Evolutionary conservation across 1,284 basidiomycete species (phyloP), one percentile per base, ranked within the genome.

Genomic region (Ceratobasidium papillatum): DNA sequence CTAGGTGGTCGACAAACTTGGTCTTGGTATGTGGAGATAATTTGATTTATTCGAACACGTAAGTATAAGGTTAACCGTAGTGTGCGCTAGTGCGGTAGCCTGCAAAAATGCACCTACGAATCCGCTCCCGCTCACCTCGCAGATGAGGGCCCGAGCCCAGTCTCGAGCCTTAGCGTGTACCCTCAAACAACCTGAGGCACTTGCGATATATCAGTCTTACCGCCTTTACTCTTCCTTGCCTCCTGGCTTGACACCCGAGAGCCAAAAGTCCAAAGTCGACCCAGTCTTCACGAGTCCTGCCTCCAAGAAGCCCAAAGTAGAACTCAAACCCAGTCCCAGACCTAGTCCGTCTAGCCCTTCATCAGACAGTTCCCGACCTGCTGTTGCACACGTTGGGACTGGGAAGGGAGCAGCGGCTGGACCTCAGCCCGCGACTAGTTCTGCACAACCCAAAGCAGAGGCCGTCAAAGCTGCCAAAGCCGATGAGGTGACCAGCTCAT

Each of bases 261-360:
- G 38, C 9, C 68, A 34, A 27, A 27, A 38, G 17, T 36, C 43
- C 17, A 41, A 61, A 45, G 27, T 61, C 25, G 68, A 72, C 19
- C 68, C 68, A 17, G 58, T 72, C 17, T 72, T 72, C 43, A 22
- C 68, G 17, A 38, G 27, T n/a, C 9, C 56, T 5, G 45, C 34
- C 47, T 34, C 68, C 54, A 72, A 56, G 27, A 72, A 72, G 45
- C 56, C 27, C 54, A 72, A 72, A 41, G 38, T 72, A 30, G 68
- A 72, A 1, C 45, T 72, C 38, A 72, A 72, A 22, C 68, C 68
- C n/a, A 56, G 34, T 19, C 68, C 68, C 27, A 59, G 68, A 27
- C 68, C 68, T 19, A 59, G 25, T 25, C 25, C 47, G 9, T 27
- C 36, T 4, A 68, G 22, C n/a, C 32, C 47, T 17, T 25, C 45